These are phyloP conservation scores for Wickerhamiella parazyma DNA, from an alignment of 805 yeast genomes.

Conservation along the genomic window DNA sequence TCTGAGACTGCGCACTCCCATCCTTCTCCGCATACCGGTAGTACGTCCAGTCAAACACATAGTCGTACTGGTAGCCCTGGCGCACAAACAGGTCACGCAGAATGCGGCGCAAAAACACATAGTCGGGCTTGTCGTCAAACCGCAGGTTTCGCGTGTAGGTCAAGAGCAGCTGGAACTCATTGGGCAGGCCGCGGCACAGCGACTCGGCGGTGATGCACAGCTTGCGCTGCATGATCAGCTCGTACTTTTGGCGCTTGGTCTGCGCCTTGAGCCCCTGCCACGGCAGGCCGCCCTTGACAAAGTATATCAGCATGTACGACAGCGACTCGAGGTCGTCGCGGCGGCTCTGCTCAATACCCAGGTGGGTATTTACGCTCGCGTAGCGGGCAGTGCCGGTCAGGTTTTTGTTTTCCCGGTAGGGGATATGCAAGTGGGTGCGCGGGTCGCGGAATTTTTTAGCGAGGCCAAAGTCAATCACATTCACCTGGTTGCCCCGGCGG, in stretches of 20 bases:
- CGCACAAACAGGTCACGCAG: conserved; percentile 80
- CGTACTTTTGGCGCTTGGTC: conserved; percentile 92
- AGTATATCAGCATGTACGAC: conserved; percentile 88
- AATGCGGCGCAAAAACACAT: conserved; percentile 71
- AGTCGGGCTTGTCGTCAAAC: conserved; percentile 95
- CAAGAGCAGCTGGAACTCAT: conserved; percentile 77
- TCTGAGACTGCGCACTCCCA: too few species aligned
- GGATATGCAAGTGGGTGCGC: conserved; percentile 84
- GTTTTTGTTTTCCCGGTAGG: conserved; percentile 91
- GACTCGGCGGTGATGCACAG: conserved; percentile 78
- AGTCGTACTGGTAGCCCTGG: conserved; percentile 83
- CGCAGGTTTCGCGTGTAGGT: conserved; percentile 79
- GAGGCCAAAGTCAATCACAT: conserved; percentile 86
- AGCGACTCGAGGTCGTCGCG: conserved; percentile 92
- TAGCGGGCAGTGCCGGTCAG: conserved; percentile 96
- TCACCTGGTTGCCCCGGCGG: conserved; percentile 85
- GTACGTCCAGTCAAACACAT: conserved; percentile 93
- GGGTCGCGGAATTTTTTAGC: conserved; percentile 93
- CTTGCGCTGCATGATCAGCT: conserved; percentile 89
- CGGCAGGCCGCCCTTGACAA: conserved; percentile 89
- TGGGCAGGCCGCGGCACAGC: conserved; percentile 82
- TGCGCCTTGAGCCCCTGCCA: conserved; percentile 99
- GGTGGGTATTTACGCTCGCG: conserved; percentile 87
- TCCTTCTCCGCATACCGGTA: conserved; percentile 31
- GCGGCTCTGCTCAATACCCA: conserved; percentile 93